phyloP scores from a whole-genome alignment of 73 alveolate genomes.

The Tetrahymena elliotti region DNA sequence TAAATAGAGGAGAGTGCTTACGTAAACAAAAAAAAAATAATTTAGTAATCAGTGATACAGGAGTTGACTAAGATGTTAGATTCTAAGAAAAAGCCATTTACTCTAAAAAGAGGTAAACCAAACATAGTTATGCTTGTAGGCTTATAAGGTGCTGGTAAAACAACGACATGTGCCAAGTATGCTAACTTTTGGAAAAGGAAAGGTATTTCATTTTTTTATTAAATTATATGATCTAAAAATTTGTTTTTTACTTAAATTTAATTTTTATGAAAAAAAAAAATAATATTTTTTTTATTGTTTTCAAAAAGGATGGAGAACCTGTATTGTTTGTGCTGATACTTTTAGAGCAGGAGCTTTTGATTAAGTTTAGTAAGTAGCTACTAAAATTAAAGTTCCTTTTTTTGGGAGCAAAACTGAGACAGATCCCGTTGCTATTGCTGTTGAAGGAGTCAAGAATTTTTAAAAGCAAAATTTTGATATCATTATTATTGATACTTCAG shows the following conservation, averaged over 20 bases:
- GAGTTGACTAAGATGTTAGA: slow-evolving; percentile 84
- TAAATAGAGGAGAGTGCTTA: slow-evolving; percentile 58
- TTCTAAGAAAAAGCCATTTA: slow-evolving; percentile 55
- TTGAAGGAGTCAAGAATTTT: slow-evolving; percentile 89
- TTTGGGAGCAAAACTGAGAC: slow-evolving; percentile 90
- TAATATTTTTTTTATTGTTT: too few species aligned
- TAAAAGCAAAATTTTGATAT: slow-evolving; percentile 86
- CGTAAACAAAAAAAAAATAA: slow-evolving; percentile 71
- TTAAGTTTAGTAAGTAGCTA: slow-evolving; percentile 96
- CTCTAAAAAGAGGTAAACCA: slow-evolving; percentile 78
- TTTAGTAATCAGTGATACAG: slow-evolving; percentile 77
- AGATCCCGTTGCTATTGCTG: slow-evolving; percentile 97
- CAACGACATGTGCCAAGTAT: slow-evolving; percentile 98
- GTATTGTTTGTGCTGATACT: slow-evolving; percentile 97
- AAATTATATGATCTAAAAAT: too few species aligned
- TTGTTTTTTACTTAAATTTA: too few species aligned
- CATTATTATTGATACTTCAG: slow-evolving; percentile 98
- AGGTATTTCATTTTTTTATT: not conserved
- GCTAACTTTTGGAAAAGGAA: slow-evolving; percentile 80
- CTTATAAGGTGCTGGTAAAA: slow-evolving; percentile 98
- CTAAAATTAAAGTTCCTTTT: slow-evolving; percentile 75
- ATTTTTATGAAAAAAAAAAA: too few species aligned
- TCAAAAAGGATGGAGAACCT: slow-evolving; percentile 96
- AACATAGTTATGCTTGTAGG: slow-evolving; percentile 99
- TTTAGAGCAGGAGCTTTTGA: slow-evolving; percentile 99